phyloP scores from a whole-genome alignment of 2,329 filamentous ascomycete genomes.

The Didymella sp. region DNA sequence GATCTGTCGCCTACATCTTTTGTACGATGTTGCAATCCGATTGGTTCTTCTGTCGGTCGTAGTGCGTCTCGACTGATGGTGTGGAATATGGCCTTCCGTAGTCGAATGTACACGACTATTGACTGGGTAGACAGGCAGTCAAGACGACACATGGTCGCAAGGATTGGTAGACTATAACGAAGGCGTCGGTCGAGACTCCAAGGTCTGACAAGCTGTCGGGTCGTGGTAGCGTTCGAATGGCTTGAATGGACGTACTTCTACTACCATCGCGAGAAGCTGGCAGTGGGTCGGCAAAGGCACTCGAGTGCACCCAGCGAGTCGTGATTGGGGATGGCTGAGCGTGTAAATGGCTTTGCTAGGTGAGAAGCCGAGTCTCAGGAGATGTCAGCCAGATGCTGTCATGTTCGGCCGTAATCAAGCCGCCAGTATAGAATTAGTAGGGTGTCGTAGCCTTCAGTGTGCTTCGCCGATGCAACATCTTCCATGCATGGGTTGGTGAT shows the following conservation, averaged over 20 bases:
- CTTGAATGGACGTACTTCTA: background rate
- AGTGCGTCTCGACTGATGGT: background rate
- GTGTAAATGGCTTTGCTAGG: background rate
- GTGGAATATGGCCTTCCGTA: background rate
- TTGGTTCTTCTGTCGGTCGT: background rate
- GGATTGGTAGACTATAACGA: background rate
- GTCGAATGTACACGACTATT: background rate
- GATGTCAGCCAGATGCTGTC: background rate
- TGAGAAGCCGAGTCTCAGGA: background rate
- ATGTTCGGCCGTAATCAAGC: background rate
- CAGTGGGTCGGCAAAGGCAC: background rate
- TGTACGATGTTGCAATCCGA: no score
- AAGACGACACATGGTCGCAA: background rate
- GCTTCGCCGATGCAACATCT: background rate
- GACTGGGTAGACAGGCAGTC: background rate
- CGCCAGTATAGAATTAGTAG: background rate
- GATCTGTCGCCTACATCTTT: background rate
- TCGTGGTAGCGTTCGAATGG: background rate
- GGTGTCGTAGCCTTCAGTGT: background rate
- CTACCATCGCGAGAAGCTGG: background rate
- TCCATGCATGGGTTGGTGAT: background rate
- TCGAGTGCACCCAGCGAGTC: background rate
- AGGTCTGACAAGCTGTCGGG: background rate
- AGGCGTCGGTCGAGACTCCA: background rate
- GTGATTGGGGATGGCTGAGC: no score